Evolutionary conservation across 1,139 yeast genomes (phyloP).

Genomic region (Yamadazyma dushanensis): DNA sequence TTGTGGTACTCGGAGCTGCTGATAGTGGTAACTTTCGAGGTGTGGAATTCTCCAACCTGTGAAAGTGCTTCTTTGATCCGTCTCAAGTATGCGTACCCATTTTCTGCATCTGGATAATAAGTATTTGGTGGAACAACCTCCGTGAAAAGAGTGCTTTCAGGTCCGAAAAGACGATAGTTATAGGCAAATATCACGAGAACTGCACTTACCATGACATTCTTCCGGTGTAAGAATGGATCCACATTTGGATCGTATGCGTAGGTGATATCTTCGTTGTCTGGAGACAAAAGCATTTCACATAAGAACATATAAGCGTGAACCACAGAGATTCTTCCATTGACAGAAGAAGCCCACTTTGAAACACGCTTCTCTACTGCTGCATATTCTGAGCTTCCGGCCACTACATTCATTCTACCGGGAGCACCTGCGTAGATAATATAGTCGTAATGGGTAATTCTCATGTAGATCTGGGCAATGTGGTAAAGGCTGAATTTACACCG

Average conservation of each 20-base stretch:
- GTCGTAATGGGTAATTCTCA: constrained; percentile 68
- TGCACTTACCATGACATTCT: constrained; percentile 54
- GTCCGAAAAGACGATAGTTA: constrained; percentile 53
- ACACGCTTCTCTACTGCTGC: constrained; percentile 49
- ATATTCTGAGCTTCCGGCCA: constrained; percentile 52
- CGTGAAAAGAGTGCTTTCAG: constrained; percentile 41
- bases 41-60: constrained; percentile 4
- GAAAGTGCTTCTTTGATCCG: constrained; percentile 35
- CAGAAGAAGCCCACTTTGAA: constrained; percentile 41
- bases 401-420: constrained; percentile 73
- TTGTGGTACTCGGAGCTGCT: constrained; percentile 16
- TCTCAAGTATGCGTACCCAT: constrained; percentile 36
- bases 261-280: constrained; percentile 32
- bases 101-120: constrained; percentile 28
- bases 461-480: constrained; percentile 67
- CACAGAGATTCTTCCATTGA: constrained; percentile 35
- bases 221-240: constrained; percentile 57
- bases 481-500: constrained; percentile 55
- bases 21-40: constrained; percentile 1
- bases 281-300: constrained; percentile 56
- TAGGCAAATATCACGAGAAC: constrained; percentile 60
- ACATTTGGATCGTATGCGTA: constrained; percentile 44
- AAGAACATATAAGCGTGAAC: constrained; percentile 59
- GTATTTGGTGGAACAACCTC: constrained; percentile 1
- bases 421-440: constrained; percentile 75